Evolutionary conservation across 176 grass and related monocot genomes (phyloP).

Genomic region (Cocos nucifera): DNA sequence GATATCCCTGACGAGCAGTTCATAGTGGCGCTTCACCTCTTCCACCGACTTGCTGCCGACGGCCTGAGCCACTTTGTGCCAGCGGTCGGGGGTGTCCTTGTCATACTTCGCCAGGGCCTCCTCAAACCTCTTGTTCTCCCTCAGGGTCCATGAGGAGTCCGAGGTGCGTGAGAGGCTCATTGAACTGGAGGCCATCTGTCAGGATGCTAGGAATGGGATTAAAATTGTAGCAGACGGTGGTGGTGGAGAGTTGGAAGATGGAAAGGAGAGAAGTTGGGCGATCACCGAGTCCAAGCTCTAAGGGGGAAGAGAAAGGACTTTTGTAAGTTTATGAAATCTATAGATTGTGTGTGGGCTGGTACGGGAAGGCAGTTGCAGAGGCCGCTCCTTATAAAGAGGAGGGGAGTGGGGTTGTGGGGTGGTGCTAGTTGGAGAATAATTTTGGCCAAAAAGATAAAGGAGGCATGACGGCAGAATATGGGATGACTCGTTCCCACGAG

Average conservation of each 20-base stretch:
- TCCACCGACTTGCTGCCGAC: slow-evolving; percentile 3
- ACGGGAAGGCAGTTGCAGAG: neutral
- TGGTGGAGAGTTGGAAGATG: neutral
- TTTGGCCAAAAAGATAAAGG: neutral
- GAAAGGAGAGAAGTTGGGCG: neutral
- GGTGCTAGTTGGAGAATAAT: neutral
- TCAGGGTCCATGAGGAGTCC: neutral
- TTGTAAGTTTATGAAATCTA: neutral
- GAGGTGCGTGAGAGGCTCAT: neutral
- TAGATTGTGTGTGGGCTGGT: neutral
- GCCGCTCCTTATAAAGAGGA: neutral
- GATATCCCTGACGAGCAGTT: slow-evolving; percentile 7
- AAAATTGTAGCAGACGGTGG: neutral
- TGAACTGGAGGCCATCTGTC: neutral
- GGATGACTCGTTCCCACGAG: too few species aligned
- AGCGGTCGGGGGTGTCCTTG: slow-evolving; percentile 2
- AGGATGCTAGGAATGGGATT: too few species aligned
- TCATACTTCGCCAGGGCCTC: neutral
- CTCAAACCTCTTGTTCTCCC: slow-evolving; percentile 15
- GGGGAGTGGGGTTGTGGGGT: neutral
- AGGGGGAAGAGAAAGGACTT: neutral
- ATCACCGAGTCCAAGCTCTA: too few species aligned
- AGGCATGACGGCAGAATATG: neutral
- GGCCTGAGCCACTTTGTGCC: slow-evolving; percentile 9
- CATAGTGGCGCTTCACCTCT: slow-evolving; percentile 7